Evolutionary conservation across 2,329 filamentous ascomycete species (phyloP).

Genomic region (Mollisiaceae sp.): DNA sequence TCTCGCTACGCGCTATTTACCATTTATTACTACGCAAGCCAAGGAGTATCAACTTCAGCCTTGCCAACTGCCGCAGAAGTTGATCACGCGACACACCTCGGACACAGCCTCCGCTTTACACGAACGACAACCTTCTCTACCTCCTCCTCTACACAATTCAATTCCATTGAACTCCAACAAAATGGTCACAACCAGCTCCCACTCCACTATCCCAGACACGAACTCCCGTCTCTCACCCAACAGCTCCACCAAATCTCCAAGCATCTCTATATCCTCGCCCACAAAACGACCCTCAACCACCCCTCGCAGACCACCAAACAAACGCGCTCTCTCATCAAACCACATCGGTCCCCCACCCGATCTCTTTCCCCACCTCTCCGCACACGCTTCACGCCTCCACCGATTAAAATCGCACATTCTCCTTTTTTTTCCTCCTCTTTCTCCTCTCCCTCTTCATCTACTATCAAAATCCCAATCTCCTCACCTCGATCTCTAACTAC

Average conservation of each 20-base stretch:
- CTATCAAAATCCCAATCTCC: background rate
- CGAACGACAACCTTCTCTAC: background rate
- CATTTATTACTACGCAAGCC: background rate
- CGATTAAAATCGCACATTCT: conserved; percentile 2
- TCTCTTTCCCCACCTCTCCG: background rate
- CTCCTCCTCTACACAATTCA: background rate
- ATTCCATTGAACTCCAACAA: background rate
- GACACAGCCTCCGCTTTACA: background rate
- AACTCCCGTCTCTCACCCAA: background rate
- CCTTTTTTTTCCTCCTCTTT: background rate
- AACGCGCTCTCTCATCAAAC: background rate
- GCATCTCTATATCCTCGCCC: background rate
- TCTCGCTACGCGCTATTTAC: background rate
- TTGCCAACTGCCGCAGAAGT: background rate
- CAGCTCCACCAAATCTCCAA: background rate
- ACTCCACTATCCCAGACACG: background rate
- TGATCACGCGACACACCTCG: background rate
- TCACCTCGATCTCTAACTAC: background rate
- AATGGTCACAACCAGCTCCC: conserved; percentile 6
- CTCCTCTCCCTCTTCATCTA: background rate
- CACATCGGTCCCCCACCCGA: background rate
- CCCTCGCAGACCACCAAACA: conserved; percentile 2
- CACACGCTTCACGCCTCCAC: background rate
- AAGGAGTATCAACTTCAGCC: background rate
- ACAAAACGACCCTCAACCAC: background rate